Evolutionary conservation across 768 basidiomycete genomes (phyloP).

Genomic region (Pleurotus ostreatus): DNA sequence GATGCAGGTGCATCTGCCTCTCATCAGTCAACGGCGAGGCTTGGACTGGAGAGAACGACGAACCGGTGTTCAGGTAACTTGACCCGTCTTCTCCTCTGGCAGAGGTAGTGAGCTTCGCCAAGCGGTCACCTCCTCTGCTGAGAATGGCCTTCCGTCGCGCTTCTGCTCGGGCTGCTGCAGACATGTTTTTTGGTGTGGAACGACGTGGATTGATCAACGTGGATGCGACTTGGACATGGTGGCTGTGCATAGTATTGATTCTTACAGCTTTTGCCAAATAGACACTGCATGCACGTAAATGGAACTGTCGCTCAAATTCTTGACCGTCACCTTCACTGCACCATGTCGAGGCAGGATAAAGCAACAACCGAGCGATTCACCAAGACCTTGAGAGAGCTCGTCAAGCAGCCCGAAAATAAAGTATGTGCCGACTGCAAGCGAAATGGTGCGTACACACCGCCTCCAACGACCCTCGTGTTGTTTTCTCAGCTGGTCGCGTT

Average conservation of each 20-base stretch:
- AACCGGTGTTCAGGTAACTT: conserved; percentile 50
- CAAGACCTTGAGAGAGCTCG: conserved; percentile 75
- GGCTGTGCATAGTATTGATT: neutral
- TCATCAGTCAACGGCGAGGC: conserved; percentile 4
- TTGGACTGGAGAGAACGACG: conserved; percentile 13
- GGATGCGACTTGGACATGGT: neutral
- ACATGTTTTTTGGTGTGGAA: conserved; percentile 21
- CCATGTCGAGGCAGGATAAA: conserved; percentile 69
- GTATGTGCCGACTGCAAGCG: conserved; percentile 95
- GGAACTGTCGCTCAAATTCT: no score
- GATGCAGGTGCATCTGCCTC: neutral
- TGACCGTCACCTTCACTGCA: no score
- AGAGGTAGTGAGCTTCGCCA: conserved; percentile 75
- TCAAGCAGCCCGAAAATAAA: conserved; percentile 90
- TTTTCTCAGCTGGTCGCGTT: conserved; percentile 5
- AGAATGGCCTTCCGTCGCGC: conserved; percentile 78
- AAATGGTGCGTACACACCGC: conserved; percentile 60
- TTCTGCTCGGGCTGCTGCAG: conserved; percentile 69
- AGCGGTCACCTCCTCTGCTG: conserved; percentile 63
- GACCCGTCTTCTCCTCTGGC: conserved; percentile 66
- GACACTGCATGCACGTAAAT: neutral
- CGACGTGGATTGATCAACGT: neutral
- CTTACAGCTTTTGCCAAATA: neutral
- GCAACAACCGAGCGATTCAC: conserved; percentile 79
- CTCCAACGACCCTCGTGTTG: neutral